Evolutionary conservation across 1,139 yeast species (phyloP), one percentile per base, ranked within the genome.

Genomic region (Candida gigantensis): DNA sequence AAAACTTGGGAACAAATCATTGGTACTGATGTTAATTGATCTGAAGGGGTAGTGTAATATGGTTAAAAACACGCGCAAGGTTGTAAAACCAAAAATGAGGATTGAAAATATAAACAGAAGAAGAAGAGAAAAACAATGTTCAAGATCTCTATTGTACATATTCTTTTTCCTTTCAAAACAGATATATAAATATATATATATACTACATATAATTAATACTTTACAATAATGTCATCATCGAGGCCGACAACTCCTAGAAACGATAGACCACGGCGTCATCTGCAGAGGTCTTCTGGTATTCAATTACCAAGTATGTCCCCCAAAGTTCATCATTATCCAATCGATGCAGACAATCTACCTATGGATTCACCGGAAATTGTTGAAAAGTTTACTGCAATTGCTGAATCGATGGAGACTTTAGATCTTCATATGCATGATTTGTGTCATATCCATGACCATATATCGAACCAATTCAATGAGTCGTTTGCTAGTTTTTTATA

Each of bases 1-100:
- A 82, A 82, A 62, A 83, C 89, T 3, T 90, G 97, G 97, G 68
- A 73, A 56, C 79, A 86, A 55, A 81, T 85, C 40, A 68, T 85
- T 31, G 89, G 88, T 15, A 60, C 64, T 42, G 83, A 79, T 49
- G 72, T 65, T 48, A 52, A 56, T 41, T 42, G 15, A 28, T 11
- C 3, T 6, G 12, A 18, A 28, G 10, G n/a, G n/a, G n/a, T n/a
- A n/a, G 32, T 30, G 32, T 23, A 23, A 13, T 6, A 9, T 3
- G 13, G 18, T 26, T 6, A 17, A 24, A 24, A n/a, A n/a, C n/a
- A n/a, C n/a, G n/a, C n/a, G n/a, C n/a, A n/a, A n/a, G n/a, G n/a
- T n/a, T n/a, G n/a, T n/a, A n/a, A n/a, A n/a, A n/a, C n/a, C n/a
- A n/a, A n/a, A n/a, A n/a, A n/a, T n/a, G n/a, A n/a, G n/a, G n/a